Evolutionary conservation across 1,139 yeast genomes (phyloP), one percentile per base, ranked within the genome.

Genomic region (Eremothecium sinecaudum): DNA sequence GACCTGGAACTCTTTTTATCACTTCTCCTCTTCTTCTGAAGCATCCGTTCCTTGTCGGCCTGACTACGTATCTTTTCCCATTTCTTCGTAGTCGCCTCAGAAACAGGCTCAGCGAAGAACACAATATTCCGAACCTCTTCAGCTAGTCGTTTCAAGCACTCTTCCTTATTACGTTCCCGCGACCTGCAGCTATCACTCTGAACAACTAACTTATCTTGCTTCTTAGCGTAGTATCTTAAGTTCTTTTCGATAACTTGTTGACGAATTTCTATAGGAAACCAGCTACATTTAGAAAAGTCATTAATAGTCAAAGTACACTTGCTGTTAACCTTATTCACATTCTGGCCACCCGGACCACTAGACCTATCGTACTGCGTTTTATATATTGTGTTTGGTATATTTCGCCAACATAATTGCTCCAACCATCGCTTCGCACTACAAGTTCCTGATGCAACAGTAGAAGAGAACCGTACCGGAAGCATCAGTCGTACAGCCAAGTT

Each of bases 311-410:
- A 56, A 0, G 90, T 75, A 3, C 92, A 94, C 50, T 86, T 86
- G 2, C 90, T 73, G 10, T 76, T 75, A 0, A 84, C 72, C 43
- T 84, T 87, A 56, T 87, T 87, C 11, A 87, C 96, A 51, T 87
- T 82, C 48, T 87, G 97, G 0, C 97, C 97, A 0, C 97, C 97
- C 0, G 95, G 87, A 0, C 97, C 97, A 9, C 94, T 79, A 0
- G 94, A 71, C 41, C 94, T 61, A 34, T 83, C 73, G 56, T 64
- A 86, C 0, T 73, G 55, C 2, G 77, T 58, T 1, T 62, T 59
- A 48, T 81, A 81, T 14, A 62, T 50, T 19, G 58, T 50, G 8
- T 59, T 53, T 0, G 90, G 92, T 1, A 80, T 62, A 4, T 57
- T 46, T 0, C 47, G 30, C 2, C 54, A 45, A 1, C 51, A 47